Evolutionary conservation across 768 basidiomycete genomes (phyloP), one percentile per base, ranked within the genome.

Genomic region (Lanmaoa pseudosensibilis): DNA sequence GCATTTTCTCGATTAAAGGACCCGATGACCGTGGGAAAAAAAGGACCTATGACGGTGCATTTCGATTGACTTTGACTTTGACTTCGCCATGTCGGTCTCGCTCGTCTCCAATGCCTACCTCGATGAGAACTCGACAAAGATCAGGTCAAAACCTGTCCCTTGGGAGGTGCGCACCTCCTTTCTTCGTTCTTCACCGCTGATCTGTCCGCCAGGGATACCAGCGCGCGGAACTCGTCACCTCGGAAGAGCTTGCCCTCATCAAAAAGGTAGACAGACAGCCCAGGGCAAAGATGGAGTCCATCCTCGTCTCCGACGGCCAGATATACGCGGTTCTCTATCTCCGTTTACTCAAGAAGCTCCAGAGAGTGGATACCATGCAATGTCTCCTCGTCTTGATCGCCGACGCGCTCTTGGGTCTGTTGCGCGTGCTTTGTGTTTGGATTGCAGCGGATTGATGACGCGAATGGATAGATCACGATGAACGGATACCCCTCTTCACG

Each of bases 181-280:
- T 23, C 4, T 21, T 5, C 1, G 18, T 8, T 5, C 11, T 18
- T 19, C 41, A 16, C 33, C 18, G 39, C 50, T 50, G 4, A 66
- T 71, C 44, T 66, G 56, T 49, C 33, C 47, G 37, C 30, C 63
- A 98, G 94, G 94, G 90, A 57, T 97, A 98, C 77, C 94, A 97
- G 76, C 87, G 96, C 62, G 94, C 93, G 44, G 92, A 87, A 44
- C 84, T 94, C 41, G 83, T 98, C 66, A 91, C 92, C 11, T 80
- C 83, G 5, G 94, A 97, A 54, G 94, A 98, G 70, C 82, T 97
- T 16, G 75, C 81, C 12, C 81, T 91, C 62, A 87, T 98, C 68
- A 97, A 97, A 82, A 90, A 84, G 68, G 88, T 97, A 21, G 93
- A 94, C 73, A 83, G 88, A 58, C 90, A 91, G 65, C 78, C 90